Evolutionary conservation across 768 basidiomycete species (phyloP).

Genomic region (Leccinum boreale): DNA sequence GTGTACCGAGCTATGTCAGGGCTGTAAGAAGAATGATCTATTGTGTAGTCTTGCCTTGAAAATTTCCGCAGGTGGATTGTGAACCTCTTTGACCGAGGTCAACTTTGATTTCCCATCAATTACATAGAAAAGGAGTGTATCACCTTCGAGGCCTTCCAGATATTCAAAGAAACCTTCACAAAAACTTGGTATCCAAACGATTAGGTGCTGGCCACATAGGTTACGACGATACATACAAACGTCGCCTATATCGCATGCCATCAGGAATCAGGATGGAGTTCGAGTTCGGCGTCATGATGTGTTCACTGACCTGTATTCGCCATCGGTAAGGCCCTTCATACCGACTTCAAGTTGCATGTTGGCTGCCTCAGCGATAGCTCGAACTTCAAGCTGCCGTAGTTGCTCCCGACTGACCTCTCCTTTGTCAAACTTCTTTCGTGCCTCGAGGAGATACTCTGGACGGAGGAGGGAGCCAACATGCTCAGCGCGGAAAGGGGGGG

Average conservation of each 20-base stretch:
- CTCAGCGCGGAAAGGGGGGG: no score
- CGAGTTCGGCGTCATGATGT: no score
- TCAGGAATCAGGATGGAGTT: no score
- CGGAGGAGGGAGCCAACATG: no score
- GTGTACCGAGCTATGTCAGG: neutral
- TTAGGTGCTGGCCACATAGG: neutral
- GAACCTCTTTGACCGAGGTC: neutral
- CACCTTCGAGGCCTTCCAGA: neutral
- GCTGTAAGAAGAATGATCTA: neutral
- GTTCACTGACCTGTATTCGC: no score
- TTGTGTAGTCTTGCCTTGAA: neutral
- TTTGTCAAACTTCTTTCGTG: no score
- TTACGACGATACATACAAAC: neutral
- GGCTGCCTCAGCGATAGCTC: no score
- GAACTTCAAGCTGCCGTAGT: no score
- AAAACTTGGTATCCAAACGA: constrained; percentile 13
- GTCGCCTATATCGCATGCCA: neutral
- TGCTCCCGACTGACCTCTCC: no score
- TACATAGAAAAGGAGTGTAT: neutral
- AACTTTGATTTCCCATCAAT: neutral
- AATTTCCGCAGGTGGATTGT: neutral
- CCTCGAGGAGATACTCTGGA: no score
- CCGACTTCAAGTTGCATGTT: no score
- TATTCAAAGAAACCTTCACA: constrained; percentile 3
- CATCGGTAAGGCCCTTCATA: no score